Evolutionary conservation across 2,329 filamentous ascomycete species (phyloP).

Genomic region (Hymenoscyphus occultus): DNA sequence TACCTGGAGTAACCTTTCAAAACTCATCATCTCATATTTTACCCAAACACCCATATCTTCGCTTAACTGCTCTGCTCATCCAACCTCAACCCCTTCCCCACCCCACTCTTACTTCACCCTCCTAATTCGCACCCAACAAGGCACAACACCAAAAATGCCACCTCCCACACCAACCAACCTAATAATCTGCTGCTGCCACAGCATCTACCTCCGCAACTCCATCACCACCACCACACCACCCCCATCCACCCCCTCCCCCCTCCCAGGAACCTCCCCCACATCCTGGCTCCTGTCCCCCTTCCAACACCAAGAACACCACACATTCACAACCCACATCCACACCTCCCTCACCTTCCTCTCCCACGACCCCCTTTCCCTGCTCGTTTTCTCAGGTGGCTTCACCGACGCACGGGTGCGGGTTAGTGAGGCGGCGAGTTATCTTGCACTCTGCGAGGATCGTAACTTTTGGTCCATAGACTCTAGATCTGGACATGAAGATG

Average conservation of each 20-base stretch:
- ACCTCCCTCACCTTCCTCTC: constrained; percentile 56
- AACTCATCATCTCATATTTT: no score
- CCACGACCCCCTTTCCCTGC: constrained; percentile 36
- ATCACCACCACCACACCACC: no score
- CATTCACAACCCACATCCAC: constrained; percentile 73
- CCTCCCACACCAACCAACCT: constrained; percentile 46
- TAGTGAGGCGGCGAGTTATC: constrained; percentile 65
- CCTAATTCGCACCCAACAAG: neutral
- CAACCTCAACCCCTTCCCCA: no score
- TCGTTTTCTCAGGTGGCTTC: constrained; percentile 30
- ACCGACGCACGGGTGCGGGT: no score
- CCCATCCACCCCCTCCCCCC: neutral
- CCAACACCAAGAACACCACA: constrained; percentile 73
- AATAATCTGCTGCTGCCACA: constrained; percentile 81
- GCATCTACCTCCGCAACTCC: no score
- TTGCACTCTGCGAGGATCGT: constrained; percentile 46
- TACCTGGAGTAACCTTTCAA: no score
- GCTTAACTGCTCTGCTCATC: no score
- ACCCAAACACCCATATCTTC: no score
- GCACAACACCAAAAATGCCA: neutral
- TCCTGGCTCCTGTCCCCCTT: constrained; percentile 76
- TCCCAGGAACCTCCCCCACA: constrained; percentile 39
- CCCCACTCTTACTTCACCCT: no score
- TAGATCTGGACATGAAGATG: neutral
- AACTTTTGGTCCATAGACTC: constrained; percentile 39